Percentiles rank a stretch among this genome's conserved stretches.
Conservation (phyloP, 2,329 filamentous ascomycete species). For the Aureobasidium sp. region DNA sequence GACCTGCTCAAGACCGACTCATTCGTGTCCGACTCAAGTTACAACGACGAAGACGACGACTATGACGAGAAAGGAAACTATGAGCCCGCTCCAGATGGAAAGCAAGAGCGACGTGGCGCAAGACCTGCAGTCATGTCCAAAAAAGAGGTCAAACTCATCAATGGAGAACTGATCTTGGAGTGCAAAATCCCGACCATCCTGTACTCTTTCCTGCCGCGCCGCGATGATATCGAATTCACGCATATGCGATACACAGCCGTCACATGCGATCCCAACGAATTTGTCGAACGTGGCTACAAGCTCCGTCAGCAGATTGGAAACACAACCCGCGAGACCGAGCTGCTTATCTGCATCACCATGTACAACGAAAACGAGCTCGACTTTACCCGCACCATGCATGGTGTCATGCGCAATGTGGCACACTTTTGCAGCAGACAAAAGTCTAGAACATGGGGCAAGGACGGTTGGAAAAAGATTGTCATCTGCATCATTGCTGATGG, state of each 20-base stretch:
- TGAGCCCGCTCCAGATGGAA: conserved; percentile 76
- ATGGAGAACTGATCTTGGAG: conserved; percentile 93
- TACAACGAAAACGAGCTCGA: conserved; percentile 97
- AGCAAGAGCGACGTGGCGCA: conserved; percentile 80
- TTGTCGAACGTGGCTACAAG: conserved; percentile 81
- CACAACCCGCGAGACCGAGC: conserved; percentile 74
- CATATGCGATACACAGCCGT: conserved; percentile 98
- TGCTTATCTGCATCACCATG: conserved; percentile 97
- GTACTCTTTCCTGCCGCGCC: conserved; percentile 88
- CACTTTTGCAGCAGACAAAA: conserved; percentile 92
- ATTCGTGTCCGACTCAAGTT: conserved; percentile 54
- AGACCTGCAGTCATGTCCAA: conserved; percentile 80
- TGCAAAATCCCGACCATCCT: conserved; percentile 99
- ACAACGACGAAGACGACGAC: conserved; percentile 44
- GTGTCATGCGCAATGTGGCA: conserved; percentile 95
- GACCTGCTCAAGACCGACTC: conserved; percentile 57
- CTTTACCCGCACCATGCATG: conserved; percentile 97
- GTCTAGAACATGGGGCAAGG: conserved; percentile 92
- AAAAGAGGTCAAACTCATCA: conserved; percentile 93
- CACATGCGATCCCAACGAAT: conserved; percentile 96
- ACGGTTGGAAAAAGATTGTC: conserved; percentile 98
- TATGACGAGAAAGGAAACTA: conserved; percentile 61
- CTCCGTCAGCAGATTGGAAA: conserved; percentile 79
- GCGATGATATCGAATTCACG: conserved; percentile 93
- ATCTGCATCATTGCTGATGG: conserved; percentile 96